These are phyloP conservation scores for Nephelium lappaceum DNA, from an alignment of 345 rosid genomes.

Conservation along the genomic window DNA sequence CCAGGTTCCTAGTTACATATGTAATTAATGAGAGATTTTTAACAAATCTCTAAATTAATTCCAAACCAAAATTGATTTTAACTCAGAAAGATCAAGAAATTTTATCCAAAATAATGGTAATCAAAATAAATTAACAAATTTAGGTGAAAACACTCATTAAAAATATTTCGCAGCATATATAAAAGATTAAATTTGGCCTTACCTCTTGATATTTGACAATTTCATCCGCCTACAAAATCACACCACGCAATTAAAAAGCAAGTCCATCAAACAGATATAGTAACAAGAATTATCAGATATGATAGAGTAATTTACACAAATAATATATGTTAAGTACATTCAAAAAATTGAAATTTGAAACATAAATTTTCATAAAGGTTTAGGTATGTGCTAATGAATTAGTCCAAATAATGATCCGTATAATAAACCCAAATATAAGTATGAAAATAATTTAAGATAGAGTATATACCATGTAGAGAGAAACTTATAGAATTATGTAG, in stretches of 20 bases:
- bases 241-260: background rate
- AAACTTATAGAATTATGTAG: background rate
- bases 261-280: background rate
- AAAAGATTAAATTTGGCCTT: background rate
- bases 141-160: background rate
- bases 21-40: background rate
- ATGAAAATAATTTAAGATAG: background rate
- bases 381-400: no score
- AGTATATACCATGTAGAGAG: background rate
- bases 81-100: background rate
- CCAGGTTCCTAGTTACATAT: no score
- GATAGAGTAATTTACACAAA: no score
- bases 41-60: no score
- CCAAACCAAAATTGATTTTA: no score
- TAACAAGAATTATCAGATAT: no score
- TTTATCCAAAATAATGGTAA: background rate
- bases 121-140: background rate
- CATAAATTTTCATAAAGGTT: no score
- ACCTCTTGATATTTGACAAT: constrained; percentile 19
- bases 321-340: no score
- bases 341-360: background rate
- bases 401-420: no score
- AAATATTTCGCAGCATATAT: background rate
- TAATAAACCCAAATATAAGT: background rate
- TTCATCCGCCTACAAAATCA: background rate